A percentile compares a stretch with the other conserved stretches of the same genome.
Conservation (phyloP, 2,329 filamentous ascomycete species). For the Stemphylium beticola region DNA sequence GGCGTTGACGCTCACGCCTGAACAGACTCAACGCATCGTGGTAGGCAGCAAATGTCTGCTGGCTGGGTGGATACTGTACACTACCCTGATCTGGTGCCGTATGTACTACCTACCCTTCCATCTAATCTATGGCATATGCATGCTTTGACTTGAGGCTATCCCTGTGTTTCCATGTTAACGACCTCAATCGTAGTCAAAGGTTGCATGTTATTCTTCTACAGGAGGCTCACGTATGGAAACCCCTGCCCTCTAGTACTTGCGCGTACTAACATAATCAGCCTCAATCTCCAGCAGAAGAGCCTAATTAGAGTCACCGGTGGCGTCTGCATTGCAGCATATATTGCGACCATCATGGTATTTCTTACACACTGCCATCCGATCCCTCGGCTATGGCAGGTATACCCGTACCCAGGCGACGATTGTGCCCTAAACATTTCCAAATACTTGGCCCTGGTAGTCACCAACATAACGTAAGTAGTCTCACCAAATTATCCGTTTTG, state of each 20-base stretch:
- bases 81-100: constrained; percentile 18
- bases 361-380: constrained; percentile 15
- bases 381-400: constrained; percentile 15
- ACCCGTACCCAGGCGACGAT: constrained; percentile 16
- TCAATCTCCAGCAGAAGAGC: constrained; percentile 9
- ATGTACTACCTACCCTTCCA: background rate
- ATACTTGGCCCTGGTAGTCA: constrained; percentile 12
- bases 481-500: background rate
- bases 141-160: background rate
- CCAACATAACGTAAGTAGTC: constrained; percentile 7
- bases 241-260: background rate
- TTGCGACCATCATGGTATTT: constrained; percentile 10
- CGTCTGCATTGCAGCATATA: constrained; percentile 7
- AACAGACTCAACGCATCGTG: constrained; percentile 7
- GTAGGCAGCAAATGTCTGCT: constrained; percentile 16
- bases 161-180: background rate
- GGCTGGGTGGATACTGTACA: constrained; percentile 16
- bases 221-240: constrained; percentile 12
- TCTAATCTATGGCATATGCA: background rate
- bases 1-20: constrained; percentile 7
- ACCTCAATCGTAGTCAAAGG: constrained; percentile 9
- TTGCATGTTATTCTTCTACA: constrained; percentile 19
- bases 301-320: constrained; percentile 12
- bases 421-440: constrained; percentile 17
- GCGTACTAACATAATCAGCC: constrained; percentile 2